Evolutionary conservation across 345 rosid species (phyloP).

Genomic region (Adansonia digitata): DNA sequence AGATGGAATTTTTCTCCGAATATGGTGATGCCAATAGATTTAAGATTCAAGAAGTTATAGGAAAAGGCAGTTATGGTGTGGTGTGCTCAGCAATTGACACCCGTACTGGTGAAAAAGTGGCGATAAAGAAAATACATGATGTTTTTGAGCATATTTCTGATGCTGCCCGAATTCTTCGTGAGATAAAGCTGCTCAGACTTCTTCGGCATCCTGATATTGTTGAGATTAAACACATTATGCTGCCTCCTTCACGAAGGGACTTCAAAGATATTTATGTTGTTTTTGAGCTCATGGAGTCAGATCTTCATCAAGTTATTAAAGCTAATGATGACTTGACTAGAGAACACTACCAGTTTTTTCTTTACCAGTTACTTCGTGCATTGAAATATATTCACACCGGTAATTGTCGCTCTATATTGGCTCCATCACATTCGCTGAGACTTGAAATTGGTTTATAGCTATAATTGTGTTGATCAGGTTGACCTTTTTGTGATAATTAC

Average conservation of each 20-base stretch:
- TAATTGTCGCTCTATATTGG: constrained; percentile 15
- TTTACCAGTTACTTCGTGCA: constrained; percentile 91
- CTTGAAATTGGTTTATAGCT: neutral
- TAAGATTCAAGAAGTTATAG: constrained; percentile 88
- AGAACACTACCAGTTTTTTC: constrained; percentile 94
- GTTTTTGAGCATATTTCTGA: constrained; percentile 91
- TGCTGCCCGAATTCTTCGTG: constrained; percentile 90
- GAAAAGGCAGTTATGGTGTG: constrained; percentile 94
- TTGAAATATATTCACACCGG: constrained; percentile 93
- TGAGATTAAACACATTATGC: constrained; percentile 95
- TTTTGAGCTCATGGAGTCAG: constrained; percentile 96
- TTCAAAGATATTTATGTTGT: constrained; percentile 95
- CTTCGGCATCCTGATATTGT: constrained; percentile 89
- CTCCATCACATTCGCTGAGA: neutral
- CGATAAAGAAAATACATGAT: constrained; percentile 87
- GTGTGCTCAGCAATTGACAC: constrained; percentile 94
- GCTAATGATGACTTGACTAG: constrained; percentile 94
- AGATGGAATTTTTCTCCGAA: constrained; percentile 89
- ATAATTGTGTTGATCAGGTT: neutral
- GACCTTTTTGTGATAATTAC: neutral
- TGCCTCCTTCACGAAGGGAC: constrained; percentile 89
- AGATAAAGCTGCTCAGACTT: constrained; percentile 83
- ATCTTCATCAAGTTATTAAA: constrained; percentile 96
- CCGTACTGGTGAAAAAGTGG: constrained; percentile 79
- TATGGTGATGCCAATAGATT: constrained; percentile 88